Evolutionary conservation across 2,329 filamentous ascomycete genomes (phyloP), one percentile per base, ranked within the genome.

Genomic region (Alternaria metachromatica): DNA sequence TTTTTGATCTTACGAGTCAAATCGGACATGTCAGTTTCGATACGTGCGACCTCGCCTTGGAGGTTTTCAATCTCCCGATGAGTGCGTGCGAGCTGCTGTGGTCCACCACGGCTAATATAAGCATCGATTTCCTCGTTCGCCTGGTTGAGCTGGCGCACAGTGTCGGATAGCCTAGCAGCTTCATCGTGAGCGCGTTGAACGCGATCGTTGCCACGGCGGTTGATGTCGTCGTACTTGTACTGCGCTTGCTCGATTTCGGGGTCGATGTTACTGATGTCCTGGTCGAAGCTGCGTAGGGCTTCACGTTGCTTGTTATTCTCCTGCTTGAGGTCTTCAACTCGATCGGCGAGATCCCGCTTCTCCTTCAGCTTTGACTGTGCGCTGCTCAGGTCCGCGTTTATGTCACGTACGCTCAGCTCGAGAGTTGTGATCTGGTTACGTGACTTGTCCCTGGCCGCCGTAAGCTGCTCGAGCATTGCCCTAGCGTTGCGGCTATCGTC

Each of bases 311-410:
- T 87, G 21, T 74, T 78, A 67, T 89, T 92, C 45, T 90, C 87
- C 10, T 87, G 87, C 73, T 89, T 93, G 69, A 92, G 86, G 60
- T 91, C 87, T 63, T 93, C 88, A 30, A 98, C 88, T 66, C 94
- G 92, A 44, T 84, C 83, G 65, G 88, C 84, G 21, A 97, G 84
- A 46, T 87, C 86, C 43, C 87, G 86, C 82, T 94, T 97, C 80
- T 92, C 93, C 77, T 96, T 93, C 25, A 98, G 84, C 72, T 94
- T 89, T 62, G 91, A 90, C 51, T 87, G 85, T 2, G 91, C 88
- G 56, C 87, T 87, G 70, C 86, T 90, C 55, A 97, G 85, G 68
- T 91, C 91, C 75, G 90, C 91, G 64, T 87, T 88, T 44, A 92
- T 83, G 78, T 96, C 92, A 72, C 92, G 90, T 63, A 89, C 86